Percentiles rank a stretch among this genome's conserved stretches.
phyloP scores from a whole-genome alignment of 2,329 filamentous ascomycete species.

The Epichloe glyceriae region DNA sequence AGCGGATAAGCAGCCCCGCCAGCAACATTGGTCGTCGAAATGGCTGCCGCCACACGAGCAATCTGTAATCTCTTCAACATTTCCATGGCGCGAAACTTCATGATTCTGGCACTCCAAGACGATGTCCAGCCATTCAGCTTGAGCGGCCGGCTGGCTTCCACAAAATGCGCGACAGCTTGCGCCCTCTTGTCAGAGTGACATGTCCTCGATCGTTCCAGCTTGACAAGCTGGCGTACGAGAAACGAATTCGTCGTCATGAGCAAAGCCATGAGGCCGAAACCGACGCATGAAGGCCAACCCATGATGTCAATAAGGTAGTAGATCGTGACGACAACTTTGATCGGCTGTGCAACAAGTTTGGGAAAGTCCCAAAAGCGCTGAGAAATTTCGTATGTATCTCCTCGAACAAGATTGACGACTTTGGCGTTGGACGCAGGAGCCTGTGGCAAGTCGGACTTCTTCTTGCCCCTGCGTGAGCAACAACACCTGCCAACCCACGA shows the following conservation, averaged over 20 bases:
- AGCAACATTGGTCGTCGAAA: slow-evolving; percentile 57
- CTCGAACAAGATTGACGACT: slow-evolving; percentile 76
- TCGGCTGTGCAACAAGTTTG: slow-evolving; percentile 59
- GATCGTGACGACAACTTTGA: slow-evolving; percentile 59
- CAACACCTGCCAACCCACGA: slow-evolving; percentile 12
- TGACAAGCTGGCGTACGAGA: slow-evolving; percentile 52
- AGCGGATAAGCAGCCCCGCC: slow-evolving; percentile 67
- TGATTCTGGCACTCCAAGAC: slow-evolving; percentile 23
- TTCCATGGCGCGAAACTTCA: slow-evolving; percentile 22
- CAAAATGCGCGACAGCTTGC: slow-evolving; percentile 72
- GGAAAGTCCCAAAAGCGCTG: slow-evolving; percentile 84
- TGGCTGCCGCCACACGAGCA: slow-evolving; percentile 28
- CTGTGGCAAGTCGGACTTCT: slow-evolving; percentile 15
- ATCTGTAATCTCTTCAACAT: slow-evolving; percentile 26
- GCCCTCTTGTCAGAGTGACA: slow-evolving; percentile 64
- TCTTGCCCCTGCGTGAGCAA: slow-evolving; percentile 9
- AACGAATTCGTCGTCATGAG: slow-evolving; percentile 58
- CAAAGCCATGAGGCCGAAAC: slow-evolving; percentile 53
- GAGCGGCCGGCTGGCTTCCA: slow-evolving; percentile 66
- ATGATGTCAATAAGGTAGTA: slow-evolving; percentile 57
- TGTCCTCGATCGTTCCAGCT: slow-evolving; percentile 58
- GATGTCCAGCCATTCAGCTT: slow-evolving; percentile 29
- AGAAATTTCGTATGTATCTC: slow-evolving; percentile 69
- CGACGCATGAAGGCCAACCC: slow-evolving; percentile 65
- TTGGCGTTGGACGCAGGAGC: slow-evolving; percentile 71